A percentile compares a stretch with the other conserved stretches of the same genome.
Evolutionary conservation across 441 rosid species (phyloP).

Genomic region (Biscutella auriculata): DNA sequence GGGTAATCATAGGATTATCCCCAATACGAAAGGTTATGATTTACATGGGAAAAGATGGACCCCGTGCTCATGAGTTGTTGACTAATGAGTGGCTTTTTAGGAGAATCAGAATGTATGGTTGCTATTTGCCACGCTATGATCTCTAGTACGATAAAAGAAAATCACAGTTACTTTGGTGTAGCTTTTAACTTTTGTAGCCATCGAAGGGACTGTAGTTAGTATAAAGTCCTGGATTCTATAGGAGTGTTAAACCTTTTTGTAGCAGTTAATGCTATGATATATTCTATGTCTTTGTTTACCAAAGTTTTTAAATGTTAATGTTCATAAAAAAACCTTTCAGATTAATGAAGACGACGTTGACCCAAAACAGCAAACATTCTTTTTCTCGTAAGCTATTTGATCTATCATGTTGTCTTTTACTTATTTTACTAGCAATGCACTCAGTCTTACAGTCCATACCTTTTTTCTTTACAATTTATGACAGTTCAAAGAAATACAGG

Average conservation of each 20-base stretch:
- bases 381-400: conserved; percentile 47
- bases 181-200: conserved; percentile 5
- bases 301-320: background rate
- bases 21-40: no score
- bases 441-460: conserved; percentile 2
- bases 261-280: conserved; percentile 6
- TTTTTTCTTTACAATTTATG: conserved; percentile 14
- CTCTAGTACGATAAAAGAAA: background rate
- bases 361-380: conserved; percentile 89
- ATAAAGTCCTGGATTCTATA: background rate
- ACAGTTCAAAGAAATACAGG: conserved; percentile 65
- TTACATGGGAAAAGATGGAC: no score
- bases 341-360: conserved; percentile 64
- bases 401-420: conserved; percentile 8
- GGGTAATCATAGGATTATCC: no score
- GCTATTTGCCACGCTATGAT: background rate
- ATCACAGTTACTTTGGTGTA: background rate
- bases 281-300: background rate
- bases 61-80: no score
- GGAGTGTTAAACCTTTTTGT: background rate
- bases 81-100: background rate
- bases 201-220: background rate
- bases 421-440: conserved; percentile 2
- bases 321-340: conserved; percentile 29
- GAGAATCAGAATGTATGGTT: background rate